phyloP scores from a whole-genome alignment of 139 green algal genomes.

The Micractinium sp. region DNA sequence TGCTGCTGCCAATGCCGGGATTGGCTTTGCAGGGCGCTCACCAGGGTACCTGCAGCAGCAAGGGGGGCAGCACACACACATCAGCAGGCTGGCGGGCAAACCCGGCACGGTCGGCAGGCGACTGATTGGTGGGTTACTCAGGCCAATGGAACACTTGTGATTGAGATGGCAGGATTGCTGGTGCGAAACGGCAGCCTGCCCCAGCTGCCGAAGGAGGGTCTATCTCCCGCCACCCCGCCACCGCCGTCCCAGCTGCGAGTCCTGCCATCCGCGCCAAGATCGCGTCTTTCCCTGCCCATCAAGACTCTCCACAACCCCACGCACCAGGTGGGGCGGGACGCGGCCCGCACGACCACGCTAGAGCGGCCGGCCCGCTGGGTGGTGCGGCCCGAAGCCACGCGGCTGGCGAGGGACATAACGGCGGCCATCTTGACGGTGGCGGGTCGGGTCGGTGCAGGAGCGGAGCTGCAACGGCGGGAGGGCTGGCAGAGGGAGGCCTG shows the following conservation, averaged over 20 bases:
- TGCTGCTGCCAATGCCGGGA: neutral
- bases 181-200: too few species aligned
- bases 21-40: neutral
- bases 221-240: neutral
- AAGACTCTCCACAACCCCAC: neutral
- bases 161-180: too few species aligned
- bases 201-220: too few species aligned
- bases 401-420: constrained; percentile 6
- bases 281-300: neutral
- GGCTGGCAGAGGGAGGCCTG: neutral
- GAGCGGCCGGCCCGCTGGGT: neutral
- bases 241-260: neutral
- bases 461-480: neutral
- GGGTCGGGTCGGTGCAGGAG: neutral
- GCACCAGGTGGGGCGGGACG: constrained; percentile 21
- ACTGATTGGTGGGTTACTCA: too few species aligned
- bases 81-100: too few species aligned
- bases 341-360: constrained; percentile 4
- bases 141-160: too few species aligned
- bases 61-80: too few species aligned
- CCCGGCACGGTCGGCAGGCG: neutral
- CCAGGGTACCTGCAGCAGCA: constrained; percentile 32
- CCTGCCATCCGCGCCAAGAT: neutral
- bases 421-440: neutral
- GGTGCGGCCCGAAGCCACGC: neutral